Base-by-base conservation (phyloP, 176 grass and related monocot species). In the Stipa capillata region DNA sequence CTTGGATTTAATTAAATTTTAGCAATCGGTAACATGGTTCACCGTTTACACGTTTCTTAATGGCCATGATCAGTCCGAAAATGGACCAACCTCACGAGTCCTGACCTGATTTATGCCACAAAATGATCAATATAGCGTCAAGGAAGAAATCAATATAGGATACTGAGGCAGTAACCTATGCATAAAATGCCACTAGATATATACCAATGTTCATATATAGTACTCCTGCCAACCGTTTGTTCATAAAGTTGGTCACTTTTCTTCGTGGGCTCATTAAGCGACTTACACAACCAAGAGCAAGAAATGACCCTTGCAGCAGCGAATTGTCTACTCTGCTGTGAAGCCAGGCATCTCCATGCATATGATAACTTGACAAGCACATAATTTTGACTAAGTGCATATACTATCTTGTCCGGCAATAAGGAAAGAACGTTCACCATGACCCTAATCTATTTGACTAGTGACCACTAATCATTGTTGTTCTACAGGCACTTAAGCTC, bases 131-230 rank as follows among this genome's bases (percentile, higher is more conserved):
- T n/a, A n/a, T n/a, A n/a, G n/a, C n/a, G 28, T 18, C 24, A 76
- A 43, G 16, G 31, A 29, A 60, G 17, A 76, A 60, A 60, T 14
- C 54, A 31, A 20, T 53, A 59, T 42, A 58, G 53, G 8, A 18
- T 41, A 69, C 0, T 47, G 57, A 63, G 54, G 57, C 57, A 33
- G 74, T 63, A 48, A 33, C 74, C 74, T 63, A 33, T 49, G 56
- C 57, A 78, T 78, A 63, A 78, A 62, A 78, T 63, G 41, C 74
- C 54, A 78, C 39, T 76, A 29, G 35, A 59, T 60, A n/a, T n/a
- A n/a, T n/a, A 59, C 24, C 73, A 76, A 44, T 76, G 54, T 60
- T 76, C 73, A 35, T 31, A 73, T 68, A 77, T 37, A 61, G n/a
- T 63, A 40, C 29, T 32, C 9, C 0, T 21, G 56, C 41, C 56